A percentile compares a stretch with the other conserved stretches of the same genome.
These are phyloP conservation scores for Dichomitus squalens DNA, from an alignment of 1,284 basidiomycete genomes.

Conservation along the genomic window DNA sequence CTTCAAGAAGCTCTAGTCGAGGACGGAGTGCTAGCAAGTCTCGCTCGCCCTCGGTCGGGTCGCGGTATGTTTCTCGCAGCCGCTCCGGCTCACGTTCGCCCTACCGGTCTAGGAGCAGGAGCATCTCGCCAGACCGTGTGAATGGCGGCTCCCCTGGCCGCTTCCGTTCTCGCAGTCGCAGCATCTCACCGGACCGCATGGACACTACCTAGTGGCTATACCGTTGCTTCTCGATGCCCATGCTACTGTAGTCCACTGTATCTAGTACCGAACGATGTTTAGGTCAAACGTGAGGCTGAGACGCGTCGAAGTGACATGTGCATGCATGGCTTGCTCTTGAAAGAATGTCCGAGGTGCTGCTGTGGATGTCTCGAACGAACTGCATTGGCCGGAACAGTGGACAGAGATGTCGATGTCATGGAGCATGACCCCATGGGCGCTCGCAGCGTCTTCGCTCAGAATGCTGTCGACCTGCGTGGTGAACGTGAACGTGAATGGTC, in stretches of 20 bases:
- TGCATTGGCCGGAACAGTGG: no score
- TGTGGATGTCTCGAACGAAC: no score
- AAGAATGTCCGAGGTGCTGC: no score
- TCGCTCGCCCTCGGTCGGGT: slow-evolving; percentile 45
- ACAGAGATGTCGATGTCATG: no score
- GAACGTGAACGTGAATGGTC: neutral
- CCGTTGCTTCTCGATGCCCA: neutral
- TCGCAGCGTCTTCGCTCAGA: no score
- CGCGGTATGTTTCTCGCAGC: slow-evolving; percentile 66
- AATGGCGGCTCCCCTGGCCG: slow-evolving; percentile 31
- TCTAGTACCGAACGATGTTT: neutral
- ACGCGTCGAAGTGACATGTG: no score
- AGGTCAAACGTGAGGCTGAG: no score
- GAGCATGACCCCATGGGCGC: no score
- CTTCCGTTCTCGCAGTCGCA: slow-evolving; percentile 30
- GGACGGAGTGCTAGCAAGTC: slow-evolving; percentile 35
- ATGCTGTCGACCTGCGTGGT: neutral
- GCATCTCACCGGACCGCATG: slow-evolving; percentile 2
- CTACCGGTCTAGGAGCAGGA: slow-evolving; percentile 57
- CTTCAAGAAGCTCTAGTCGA: slow-evolving; percentile 24
- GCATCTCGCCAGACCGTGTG: slow-evolving; percentile 62
- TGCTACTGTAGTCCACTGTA: neutral
- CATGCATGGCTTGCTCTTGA: no score
- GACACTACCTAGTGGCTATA: neutral
- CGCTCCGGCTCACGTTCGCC: slow-evolving; percentile 50